These are phyloP conservation scores for Wallacemonas sp. DNA, from an alignment of 208 protist genomes.

Conservation along the genomic window DNA sequence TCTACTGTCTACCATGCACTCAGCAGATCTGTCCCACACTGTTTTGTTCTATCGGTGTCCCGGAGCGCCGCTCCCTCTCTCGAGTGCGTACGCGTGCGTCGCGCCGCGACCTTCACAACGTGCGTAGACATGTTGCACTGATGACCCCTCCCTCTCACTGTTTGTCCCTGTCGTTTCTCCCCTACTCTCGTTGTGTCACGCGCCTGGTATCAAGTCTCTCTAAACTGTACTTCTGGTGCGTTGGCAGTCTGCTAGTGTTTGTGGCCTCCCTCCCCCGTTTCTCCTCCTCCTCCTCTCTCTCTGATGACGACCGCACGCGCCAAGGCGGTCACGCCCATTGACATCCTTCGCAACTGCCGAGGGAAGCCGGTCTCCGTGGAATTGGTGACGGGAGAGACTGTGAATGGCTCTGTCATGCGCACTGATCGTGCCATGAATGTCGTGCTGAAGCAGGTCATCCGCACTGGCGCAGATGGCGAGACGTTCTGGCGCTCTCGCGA, in stretches of 20 bases:
- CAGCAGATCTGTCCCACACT: too few species aligned
- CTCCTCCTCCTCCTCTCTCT: background rate
- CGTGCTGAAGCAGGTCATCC: slow-evolving; percentile 75
- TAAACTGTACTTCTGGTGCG: background rate
- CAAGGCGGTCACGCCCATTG: slow-evolving; percentile 58
- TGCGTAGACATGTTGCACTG: background rate
- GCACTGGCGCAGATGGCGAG: slow-evolving; percentile 59
- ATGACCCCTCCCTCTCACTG: background rate
- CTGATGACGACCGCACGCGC: slow-evolving; percentile 37
- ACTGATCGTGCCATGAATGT: slow-evolving; percentile 86
- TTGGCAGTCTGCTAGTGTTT: too few species aligned
- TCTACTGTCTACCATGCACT: too few species aligned
- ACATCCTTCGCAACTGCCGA: slow-evolving; percentile 80
- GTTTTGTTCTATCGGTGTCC: too few species aligned
- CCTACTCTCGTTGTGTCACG: background rate
- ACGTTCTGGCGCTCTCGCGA: slow-evolving; percentile 73
- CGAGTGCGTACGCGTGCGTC: too few species aligned
- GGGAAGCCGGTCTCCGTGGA: slow-evolving; percentile 83
- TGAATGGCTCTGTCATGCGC: slow-evolving; percentile 82
- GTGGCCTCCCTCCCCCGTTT: background rate
- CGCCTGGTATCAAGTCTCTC: background rate
- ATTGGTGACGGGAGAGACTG: slow-evolving; percentile 60
- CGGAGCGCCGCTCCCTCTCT: too few species aligned
- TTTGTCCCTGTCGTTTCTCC: background rate
- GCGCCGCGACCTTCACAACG: too few species aligned